Conservation (phyloP, 768 basidiomycete species). For the Fomitopsis serialis region DNA sequence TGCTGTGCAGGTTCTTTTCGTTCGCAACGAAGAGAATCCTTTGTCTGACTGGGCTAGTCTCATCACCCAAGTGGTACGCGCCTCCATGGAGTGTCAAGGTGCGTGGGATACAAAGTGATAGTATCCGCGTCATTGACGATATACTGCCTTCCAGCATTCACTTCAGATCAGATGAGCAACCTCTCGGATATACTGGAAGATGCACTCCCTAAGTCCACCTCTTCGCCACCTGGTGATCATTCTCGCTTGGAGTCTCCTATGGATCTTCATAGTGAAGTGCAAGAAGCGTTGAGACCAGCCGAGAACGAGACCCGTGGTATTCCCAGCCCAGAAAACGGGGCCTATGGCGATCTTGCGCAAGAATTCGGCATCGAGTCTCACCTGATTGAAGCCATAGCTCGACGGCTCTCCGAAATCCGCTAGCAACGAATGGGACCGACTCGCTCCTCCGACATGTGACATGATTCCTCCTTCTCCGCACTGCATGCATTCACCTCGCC, state of each 20-base stretch:
- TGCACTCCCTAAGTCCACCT: conserved; percentile 18
- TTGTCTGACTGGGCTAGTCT: conserved; percentile 35
- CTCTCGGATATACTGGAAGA: conserved; percentile 40
- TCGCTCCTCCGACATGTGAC: neutral
- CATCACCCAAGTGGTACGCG: conserved; percentile 37
- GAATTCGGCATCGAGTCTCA: conserved; percentile 74
- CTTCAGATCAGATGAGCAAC: conserved; percentile 49
- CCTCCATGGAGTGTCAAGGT: conserved; percentile 59
- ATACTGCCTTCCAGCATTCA: conserved; percentile 44
- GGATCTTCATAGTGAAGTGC: neutral
- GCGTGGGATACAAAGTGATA: conserved; percentile 8
- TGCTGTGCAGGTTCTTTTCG: conserved; percentile 54
- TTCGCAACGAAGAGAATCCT: conserved; percentile 36
- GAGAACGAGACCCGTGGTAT: neutral
- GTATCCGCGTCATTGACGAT: neutral
- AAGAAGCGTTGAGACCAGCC: neutral
- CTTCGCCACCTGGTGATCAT: conserved; percentile 12
- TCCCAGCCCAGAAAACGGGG: conserved; percentile 14
- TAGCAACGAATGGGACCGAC: neutral
- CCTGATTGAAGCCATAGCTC: conserved; percentile 61
- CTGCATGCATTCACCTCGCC: neutral
- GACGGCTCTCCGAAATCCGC: conserved; percentile 39
- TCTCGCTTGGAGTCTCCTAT: conserved; percentile 2
- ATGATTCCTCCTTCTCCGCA: neutral
- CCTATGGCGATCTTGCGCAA: conserved; percentile 52